Base-by-base conservation (phyloP, 345 rosid species). In the Physaria fendleri region DNA sequence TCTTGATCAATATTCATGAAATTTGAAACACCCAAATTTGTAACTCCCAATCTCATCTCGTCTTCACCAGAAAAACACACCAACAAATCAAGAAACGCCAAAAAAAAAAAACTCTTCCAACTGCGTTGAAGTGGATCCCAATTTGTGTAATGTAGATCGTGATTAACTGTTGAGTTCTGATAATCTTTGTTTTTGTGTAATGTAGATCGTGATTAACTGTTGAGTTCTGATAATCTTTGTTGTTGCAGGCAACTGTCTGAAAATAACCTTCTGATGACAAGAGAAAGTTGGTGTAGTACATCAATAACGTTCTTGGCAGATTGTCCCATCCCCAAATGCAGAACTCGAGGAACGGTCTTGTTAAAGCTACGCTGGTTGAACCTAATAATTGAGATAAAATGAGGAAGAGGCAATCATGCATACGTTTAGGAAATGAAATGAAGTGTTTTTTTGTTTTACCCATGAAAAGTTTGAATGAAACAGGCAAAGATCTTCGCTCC, bases 301-400 rank as follows among this genome's bases (percentile, higher is more conserved):
- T 88, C 29, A 85, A 81, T 27, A 92, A 82, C 2, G 85, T 86
- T 16, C 98, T 85, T 23, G 98, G 98, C 27, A 92, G 90, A 76
- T 92, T 92, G 68, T 88, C 96, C 93, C 98, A 88, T 62, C 97
- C 98, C 90, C 91, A 83, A 5, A 92, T 67, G 29, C 95, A 88
- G 73, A 88, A 86, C 49, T 92, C 94, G 4, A 92, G 85, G 77
- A 92, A 88, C 14, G 95, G 65, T 73, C 79, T 88, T 1, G 96
- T 82, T 67, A 92, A 61, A 17, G 81, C 72, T 58, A 86, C 84
- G 74, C 93, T 86, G 39, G 74, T 79, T 3, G 98, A 92, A 2
- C 98, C 98, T 92, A 72, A 57, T 20, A 35, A 13, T 30, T 40
- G n/a, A 43, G 12, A 53, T 16, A 18, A n/a, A 62, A 52, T 11